phyloP scores from a whole-genome alignment of 495 filamentous ascomycete genomes.

The Penicillium macrosclerotiorum region DNA sequence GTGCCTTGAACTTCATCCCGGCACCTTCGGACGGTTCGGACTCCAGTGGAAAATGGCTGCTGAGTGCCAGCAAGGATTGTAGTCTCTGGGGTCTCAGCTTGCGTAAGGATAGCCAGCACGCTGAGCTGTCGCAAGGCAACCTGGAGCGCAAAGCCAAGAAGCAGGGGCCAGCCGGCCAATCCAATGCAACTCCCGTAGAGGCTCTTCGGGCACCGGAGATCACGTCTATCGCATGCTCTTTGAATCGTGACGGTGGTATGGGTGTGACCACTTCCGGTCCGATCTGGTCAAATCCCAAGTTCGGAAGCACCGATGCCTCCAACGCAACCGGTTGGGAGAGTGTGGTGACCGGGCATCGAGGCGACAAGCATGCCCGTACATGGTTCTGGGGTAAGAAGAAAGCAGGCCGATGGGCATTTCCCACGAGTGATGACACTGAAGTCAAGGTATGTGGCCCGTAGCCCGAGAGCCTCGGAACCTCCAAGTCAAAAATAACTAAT shows the following conservation, averaged over 20 bases:
- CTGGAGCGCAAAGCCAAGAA: slow-evolving; percentile 83
- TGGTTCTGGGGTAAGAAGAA: slow-evolving; percentile 98
- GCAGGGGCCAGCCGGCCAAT: slow-evolving; percentile 55
- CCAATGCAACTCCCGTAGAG: slow-evolving; percentile 51
- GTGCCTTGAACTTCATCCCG: slow-evolving; percentile 75
- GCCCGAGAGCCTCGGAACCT: too few relatives aligned
- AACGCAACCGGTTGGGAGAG: slow-evolving; percentile 92
- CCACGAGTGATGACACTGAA: slow-evolving; percentile 77
- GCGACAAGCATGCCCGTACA: slow-evolving; percentile 80
- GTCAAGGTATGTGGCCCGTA: slow-evolving; percentile 57
- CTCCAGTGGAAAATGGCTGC: slow-evolving; percentile 85
- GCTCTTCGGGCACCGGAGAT: slow-evolving; percentile 86
- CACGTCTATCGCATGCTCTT: slow-evolving; percentile 81
- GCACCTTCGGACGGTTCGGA: slow-evolving; percentile 86
- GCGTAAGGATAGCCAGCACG: slow-evolving; percentile 88
- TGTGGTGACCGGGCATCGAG: slow-evolving; percentile 87
- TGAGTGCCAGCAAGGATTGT: slow-evolving; percentile 82
- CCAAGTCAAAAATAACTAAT: too few relatives aligned
- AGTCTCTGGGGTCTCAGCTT: slow-evolving; percentile 95
- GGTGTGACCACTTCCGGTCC: slow-evolving; percentile 67
- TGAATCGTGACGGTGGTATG: slow-evolving; percentile 92
- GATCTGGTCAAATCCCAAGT: slow-evolving; percentile 73
- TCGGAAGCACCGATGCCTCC: slow-evolving; percentile 56
- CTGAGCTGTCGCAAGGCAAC: slow-evolving; percentile 86
- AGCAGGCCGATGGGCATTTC: slow-evolving; percentile 89